Evolutionary conservation across 2,329 filamentous ascomycete genomes (phyloP), one percentile per base, ranked within the genome.

Genomic region (Fusarium sp.): DNA sequence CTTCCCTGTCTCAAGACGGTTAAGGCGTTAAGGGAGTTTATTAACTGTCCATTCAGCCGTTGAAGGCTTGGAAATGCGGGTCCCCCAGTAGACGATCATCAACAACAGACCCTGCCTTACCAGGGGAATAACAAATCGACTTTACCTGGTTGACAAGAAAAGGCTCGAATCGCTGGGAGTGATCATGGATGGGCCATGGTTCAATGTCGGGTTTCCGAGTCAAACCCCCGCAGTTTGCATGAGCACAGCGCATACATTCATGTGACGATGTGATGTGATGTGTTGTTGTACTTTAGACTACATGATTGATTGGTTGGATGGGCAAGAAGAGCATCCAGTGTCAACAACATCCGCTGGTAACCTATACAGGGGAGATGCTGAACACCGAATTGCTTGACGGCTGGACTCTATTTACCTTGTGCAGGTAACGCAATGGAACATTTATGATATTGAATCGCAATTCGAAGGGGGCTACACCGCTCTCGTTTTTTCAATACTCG

Each of bases 81-180:
- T 46, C 25, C 60, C 40, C 71, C 57, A 74, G 32, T 28, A 69
- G 59, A 53, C 30, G 66, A 69, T 69, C 59, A 42, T 40, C 30
- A 23, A 42, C 30, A 54, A 38, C 15, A 5, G n/a, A 43, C 60
- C 49, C 30, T 50, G 47, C 56, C 37, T 38, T n/a, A 28, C 59
- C 63, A 42, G 50, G 67, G 11, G 15, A 18, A n/a, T 9, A 54
- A 32, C 60, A 53, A 49, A 66, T 70, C 53, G 33, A 42, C 54
- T 42, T 37, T 33, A 53, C 15, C 50, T 66, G 38, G 40, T 49
- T 30, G 35, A 40, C 35, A 28, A 42, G 15, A 21, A 21, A 60
- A 54, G 19, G 37, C 37, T 64, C 44, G 32, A 46, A 64, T 64
- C 43, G 43, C 43, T 19, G 28, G 28, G 28, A 50, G 23, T 32